These are phyloP conservation scores for Wolfiporia cocos DNA, from an alignment of 1,284 basidiomycete species.

Conservation along the genomic window DNA sequence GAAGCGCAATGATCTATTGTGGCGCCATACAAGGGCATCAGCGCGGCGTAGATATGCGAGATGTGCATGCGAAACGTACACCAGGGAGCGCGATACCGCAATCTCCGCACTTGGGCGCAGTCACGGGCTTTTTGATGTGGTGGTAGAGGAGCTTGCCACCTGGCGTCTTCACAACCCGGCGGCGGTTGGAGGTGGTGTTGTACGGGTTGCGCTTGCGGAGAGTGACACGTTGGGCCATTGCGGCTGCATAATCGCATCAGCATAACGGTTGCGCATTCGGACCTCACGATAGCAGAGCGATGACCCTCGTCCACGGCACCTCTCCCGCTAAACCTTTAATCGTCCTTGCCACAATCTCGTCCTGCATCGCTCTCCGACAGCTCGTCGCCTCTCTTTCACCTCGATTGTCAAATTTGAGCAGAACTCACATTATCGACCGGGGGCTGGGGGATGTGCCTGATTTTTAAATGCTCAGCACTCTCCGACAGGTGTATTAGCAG, in stretches of 20 bases:
- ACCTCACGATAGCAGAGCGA: too few relatives aligned
- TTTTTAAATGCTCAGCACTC: neutral
- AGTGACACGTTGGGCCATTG: slow-evolving; percentile 98
- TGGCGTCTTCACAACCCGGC: slow-evolving; percentile 96
- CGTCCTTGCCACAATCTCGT: neutral
- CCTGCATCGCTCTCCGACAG: neutral
- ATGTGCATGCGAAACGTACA: too few relatives aligned
- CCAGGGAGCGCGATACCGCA: slow-evolving; percentile 89
- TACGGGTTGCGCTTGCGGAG: slow-evolving; percentile 98
- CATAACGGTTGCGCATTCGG: too few relatives aligned
- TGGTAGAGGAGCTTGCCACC: slow-evolving; percentile 91
- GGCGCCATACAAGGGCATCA: neutral
- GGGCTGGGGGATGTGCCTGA: slow-evolving; percentile 14
- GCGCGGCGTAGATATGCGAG: too few relatives aligned
- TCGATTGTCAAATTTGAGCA: neutral
- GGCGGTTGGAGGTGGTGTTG: slow-evolving; percentile 97
- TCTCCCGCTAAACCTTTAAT: neutral
- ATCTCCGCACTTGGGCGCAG: slow-evolving; percentile 96
- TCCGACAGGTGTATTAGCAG: neutral
- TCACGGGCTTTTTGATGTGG: slow-evolving; percentile 82
- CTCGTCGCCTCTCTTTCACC: neutral
- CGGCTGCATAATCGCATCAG: too few relatives aligned
- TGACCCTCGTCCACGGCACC: too few relatives aligned
- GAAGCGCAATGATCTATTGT: slow-evolving; percentile 82
- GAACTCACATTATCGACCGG: slow-evolving; percentile 9